Evolutionary conservation across 176 grass and related monocot species (phyloP).

Genomic region (Olyra latifolia): DNA sequence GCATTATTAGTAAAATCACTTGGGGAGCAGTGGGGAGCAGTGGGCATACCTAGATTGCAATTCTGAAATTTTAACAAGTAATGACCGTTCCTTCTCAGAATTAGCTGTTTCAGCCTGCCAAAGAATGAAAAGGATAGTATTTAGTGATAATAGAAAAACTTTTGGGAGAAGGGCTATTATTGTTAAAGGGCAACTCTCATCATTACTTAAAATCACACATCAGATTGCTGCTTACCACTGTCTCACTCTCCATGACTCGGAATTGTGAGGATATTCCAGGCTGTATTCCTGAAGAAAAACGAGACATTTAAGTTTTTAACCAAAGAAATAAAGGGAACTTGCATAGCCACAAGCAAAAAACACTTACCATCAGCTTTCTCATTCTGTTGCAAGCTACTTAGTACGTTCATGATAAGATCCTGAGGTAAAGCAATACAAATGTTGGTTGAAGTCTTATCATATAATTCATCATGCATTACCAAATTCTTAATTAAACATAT

Average conservation of each 20-base stretch:
- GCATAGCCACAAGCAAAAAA: not conserved
- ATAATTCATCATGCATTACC: slow-evolving; percentile 22
- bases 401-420: slow-evolving; percentile 84
- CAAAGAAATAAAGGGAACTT: slow-evolving; percentile 4
- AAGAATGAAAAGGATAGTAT: slow-evolving; percentile 23
- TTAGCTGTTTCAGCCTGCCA: slow-evolving; percentile 63
- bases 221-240: slow-evolving; percentile 34
- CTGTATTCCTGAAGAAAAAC: slow-evolving; percentile 50
- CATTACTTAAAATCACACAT: slow-evolving; percentile 7
- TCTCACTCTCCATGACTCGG: slow-evolving; percentile 45
- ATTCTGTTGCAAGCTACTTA: slow-evolving; percentile 87
- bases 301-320: slow-evolving; percentile 4
- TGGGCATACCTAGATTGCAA: slow-evolving; percentile 78
- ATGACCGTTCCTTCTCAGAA: slow-evolving; percentile 74
- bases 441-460: slow-evolving; percentile 28
- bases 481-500: slow-evolving; percentile 29
- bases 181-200: not conserved
- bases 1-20: slow-evolving; percentile 9
- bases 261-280: slow-evolving; percentile 58
- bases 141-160: slow-evolving; percentile 18
- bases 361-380: slow-evolving; percentile 73
- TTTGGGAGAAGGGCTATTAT: not conserved
- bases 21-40: not conserved
- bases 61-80: slow-evolving; percentile 92
- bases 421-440: slow-evolving; percentile 44